A percentile compares a stretch with the other conserved stretches of the same genome.
Evolutionary conservation across 2,329 filamentous ascomycete genomes (phyloP).

Genomic region (Pseudogymnoascus sp.): DNA sequence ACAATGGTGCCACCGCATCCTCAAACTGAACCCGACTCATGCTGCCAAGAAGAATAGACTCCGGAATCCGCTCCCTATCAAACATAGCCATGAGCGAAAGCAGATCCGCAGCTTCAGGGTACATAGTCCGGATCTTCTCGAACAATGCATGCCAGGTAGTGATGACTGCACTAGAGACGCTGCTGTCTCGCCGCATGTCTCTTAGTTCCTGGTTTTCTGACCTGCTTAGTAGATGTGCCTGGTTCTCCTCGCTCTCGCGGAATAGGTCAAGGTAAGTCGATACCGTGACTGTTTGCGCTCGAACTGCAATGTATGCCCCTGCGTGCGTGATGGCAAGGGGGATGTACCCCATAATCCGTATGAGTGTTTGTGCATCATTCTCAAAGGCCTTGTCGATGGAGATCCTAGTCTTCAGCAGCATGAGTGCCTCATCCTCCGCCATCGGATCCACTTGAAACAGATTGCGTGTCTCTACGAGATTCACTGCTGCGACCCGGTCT

Average conservation of each 20-base stretch:
- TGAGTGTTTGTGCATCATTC: conserved; percentile 8
- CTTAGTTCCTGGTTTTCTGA: conserved; percentile 21
- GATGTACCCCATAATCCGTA: conserved; percentile 22
- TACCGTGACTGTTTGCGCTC: conserved; percentile 25
- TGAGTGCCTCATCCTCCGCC: conserved; percentile 1
- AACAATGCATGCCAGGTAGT: conserved; percentile 33
- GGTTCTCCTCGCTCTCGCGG: conserved; percentile 27
- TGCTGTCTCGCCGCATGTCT: conserved; percentile 30
- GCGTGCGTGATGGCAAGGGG: conserved; percentile 27
- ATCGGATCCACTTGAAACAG: not conserved
- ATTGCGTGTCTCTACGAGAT: not conserved
- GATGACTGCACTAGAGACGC: conserved; percentile 30
- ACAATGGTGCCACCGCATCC: too few relatives aligned
- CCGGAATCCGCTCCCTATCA: conserved; percentile 21
- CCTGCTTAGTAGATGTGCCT: conserved; percentile 23
- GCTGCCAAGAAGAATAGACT: not conserved
- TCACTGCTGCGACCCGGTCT: conserved; percentile 1
- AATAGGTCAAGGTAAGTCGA: conserved; percentile 35
- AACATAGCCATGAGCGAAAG: conserved; percentile 21
- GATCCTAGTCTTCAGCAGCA: conserved; percentile 10
- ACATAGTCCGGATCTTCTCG: conserved; percentile 29
- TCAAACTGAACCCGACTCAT: too few relatives aligned
- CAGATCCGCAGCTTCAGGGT: conserved; percentile 15
- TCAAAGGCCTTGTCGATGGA: not conserved
- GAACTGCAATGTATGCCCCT: conserved; percentile 22